Evolutionary conservation across 2,329 filamentous ascomycete species (phyloP).

Genomic region (Huntiella savannae): DNA sequence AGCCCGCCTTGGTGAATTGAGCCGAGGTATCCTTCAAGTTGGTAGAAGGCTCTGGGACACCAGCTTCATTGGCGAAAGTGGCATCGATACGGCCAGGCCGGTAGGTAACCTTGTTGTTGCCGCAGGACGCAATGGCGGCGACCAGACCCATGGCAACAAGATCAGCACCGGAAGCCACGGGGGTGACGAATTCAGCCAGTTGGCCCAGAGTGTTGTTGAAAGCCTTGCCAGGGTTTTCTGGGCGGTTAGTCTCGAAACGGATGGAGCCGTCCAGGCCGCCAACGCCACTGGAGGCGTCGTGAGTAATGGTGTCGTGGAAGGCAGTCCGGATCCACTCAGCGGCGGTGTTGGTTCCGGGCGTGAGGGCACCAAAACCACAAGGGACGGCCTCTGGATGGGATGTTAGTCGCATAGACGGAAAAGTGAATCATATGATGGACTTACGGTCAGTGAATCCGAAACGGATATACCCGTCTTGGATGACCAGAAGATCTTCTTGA

Average conservation of each 20-base stretch:
- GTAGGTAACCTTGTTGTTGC: constrained; percentile 15
- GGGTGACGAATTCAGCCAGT: constrained; percentile 14
- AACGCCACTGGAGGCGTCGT: constrained; percentile 14
- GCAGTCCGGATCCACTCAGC: constrained; percentile 19
- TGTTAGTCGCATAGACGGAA: constrained; percentile 12
- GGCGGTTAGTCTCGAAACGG: constrained; percentile 16
- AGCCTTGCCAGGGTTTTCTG: constrained; percentile 16
- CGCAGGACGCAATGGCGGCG: constrained; percentile 12
- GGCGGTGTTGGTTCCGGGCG: constrained; percentile 14
- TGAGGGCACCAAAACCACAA: constrained; percentile 12
- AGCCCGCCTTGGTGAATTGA: constrained; percentile 18
- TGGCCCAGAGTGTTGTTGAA: constrained; percentile 17
- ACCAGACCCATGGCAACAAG: constrained; percentile 18
- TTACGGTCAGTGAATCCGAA: constrained; percentile 14
- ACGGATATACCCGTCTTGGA: constrained; percentile 13
- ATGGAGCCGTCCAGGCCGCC: constrained; percentile 19
- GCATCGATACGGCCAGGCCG: constrained; percentile 18
- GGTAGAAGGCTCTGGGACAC: constrained; percentile 18
- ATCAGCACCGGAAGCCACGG: constrained; percentile 15
- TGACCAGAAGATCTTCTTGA: constrained; percentile 13
- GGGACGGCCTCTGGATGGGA: constrained; percentile 9
- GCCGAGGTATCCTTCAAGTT: constrained; percentile 15
- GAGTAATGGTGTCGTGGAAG: constrained; percentile 18
- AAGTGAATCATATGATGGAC: constrained; percentile 6
- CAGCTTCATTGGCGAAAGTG: constrained; percentile 15